phyloP scores from a whole-genome alignment of 2,329 filamentous ascomycete genomes.

The Phaeosphaeria sp. region DNA sequence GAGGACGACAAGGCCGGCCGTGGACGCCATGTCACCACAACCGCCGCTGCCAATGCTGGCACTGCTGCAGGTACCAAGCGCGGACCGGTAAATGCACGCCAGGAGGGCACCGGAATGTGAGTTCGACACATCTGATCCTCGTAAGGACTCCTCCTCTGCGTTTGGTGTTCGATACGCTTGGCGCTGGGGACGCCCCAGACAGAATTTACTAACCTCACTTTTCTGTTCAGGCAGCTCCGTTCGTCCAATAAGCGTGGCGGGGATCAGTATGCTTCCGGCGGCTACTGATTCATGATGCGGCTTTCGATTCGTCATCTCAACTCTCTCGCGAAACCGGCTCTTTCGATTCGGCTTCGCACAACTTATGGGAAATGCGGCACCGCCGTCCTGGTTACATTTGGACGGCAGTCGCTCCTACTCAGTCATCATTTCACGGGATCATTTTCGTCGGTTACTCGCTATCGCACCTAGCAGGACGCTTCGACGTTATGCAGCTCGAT shows the following conservation, averaged over 20 bases:
- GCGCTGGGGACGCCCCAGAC: slow-evolving; percentile 66
- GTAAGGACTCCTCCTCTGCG: slow-evolving; percentile 89
- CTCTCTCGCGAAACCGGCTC: slow-evolving; percentile 47
- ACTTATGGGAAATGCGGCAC: slow-evolving; percentile 54
- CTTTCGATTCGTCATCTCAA: slow-evolving; percentile 50
- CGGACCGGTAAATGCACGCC: slow-evolving; percentile 76
- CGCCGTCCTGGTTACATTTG: slow-evolving; percentile 48
- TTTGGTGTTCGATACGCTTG: slow-evolving; percentile 80
- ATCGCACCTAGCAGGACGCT: slow-evolving; percentile 42
- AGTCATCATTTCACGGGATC: slow-evolving; percentile 46
- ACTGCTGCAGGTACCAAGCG: slow-evolving; percentile 69
- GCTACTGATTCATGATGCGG: slow-evolving; percentile 56
- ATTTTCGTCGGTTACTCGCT: slow-evolving; percentile 41
- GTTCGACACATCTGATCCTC: slow-evolving; percentile 78
- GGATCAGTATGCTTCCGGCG: slow-evolving; percentile 55
- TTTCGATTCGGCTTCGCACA: slow-evolving; percentile 37
- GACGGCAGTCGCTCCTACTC: slow-evolving; percentile 47
- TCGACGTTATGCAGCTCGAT: slow-evolving; percentile 31
- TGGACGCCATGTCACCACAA: slow-evolving; percentile 61
- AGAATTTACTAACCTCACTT: slow-evolving; percentile 55
- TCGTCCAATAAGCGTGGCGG: slow-evolving; percentile 59
- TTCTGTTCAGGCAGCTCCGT: slow-evolving; percentile 57
- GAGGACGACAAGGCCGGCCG: slow-evolving; percentile 80
- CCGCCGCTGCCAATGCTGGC: slow-evolving; percentile 69
- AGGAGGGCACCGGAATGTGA: slow-evolving; percentile 97